Base-by-base conservation (phyloP, 345 rosid genomes). In the Brassica rapa region DNA sequence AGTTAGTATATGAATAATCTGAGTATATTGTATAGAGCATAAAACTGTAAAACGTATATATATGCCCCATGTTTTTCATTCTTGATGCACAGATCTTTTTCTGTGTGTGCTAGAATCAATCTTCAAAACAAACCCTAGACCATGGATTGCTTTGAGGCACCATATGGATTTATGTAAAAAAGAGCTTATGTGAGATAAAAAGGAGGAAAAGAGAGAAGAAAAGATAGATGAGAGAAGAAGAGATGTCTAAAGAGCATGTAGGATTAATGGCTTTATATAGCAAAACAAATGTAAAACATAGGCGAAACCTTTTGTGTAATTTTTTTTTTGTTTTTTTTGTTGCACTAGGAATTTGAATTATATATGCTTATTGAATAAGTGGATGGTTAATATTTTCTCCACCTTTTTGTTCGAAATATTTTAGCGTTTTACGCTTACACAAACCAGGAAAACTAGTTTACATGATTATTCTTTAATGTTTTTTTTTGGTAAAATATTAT, bases 181-280 rank as follows among this genome's bases (percentile, higher is more conserved):
- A 64, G 46, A 56, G 63, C n/a, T 70, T 39, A 74, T 35, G 23
- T 41, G 64, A 30, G 68, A 21, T 49, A 51, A 73, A 49, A 35
- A 35, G 6, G 56, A 63, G 32, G 35, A 64, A 4, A 27, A 37
- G 30, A 55, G 8, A 65, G 6, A 39, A 39, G 14, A 65, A 9
- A 39, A 39, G 68, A 66, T 30, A 56, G 82, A 29, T 37, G 64
- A 14, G 62, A 49, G 78, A 57, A 51, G 66, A 61, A 46, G 56
- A 35, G 68, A 64, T 75, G 76, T 56, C 25, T 64, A 56, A 21
- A 56, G 43, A 75, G 71, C 16, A 70, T 55, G 62, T 5, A 56
- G 68, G 72, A 56, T 60, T 73, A 43, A 30, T 70, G 68, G 53
- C 83, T 75, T 80, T 80, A 70, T 80, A 80, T 80, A 80, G 83